Evolutionary conservation across 805 yeast species (phyloP).

Genomic region (Zygoascus flipseniorum): DNA sequence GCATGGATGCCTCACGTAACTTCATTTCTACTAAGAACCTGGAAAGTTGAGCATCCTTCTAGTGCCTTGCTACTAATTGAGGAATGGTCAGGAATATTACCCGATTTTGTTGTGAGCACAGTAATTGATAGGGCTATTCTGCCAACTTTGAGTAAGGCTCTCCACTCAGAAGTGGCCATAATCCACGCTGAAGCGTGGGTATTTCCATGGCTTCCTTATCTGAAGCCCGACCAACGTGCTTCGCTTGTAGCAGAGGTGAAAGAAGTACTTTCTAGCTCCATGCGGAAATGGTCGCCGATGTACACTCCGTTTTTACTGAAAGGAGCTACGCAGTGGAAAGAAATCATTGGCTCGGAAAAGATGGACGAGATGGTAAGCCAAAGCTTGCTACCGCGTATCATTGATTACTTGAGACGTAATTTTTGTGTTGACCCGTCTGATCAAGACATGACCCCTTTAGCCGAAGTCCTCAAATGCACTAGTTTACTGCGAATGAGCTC

Average conservation of each 20-base stretch:
- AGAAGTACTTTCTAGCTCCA: conserved; percentile 16
- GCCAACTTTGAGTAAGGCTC: conserved; percentile 31
- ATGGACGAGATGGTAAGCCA: conserved; percentile 10
- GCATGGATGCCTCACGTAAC: conserved; percentile 32
- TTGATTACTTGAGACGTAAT: conserved; percentile 12
- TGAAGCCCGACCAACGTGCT: conserved; percentile 13
- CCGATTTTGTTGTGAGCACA: conserved; percentile 23
- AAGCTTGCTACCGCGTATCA: conserved; percentile 12
- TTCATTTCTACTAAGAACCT: conserved; percentile 23
- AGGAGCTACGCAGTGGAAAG: conserved; percentile 11
- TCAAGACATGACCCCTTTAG: conserved; percentile 17
- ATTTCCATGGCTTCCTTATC: conserved; percentile 33
- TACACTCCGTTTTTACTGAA: background rate
- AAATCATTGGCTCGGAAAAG: conserved; percentile 10
- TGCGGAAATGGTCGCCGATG: conserved; percentile 10
- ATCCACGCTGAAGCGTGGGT: conserved; percentile 23
- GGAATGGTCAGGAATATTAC: conserved; percentile 35
- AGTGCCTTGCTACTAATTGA: conserved; percentile 33
- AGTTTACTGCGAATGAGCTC: conserved; percentile 13
- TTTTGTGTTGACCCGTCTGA: conserved; percentile 24
- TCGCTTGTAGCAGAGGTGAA: conserved; percentile 20
- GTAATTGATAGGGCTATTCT: conserved; percentile 28
- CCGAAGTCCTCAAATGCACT: conserved; percentile 22
- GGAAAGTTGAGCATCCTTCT: conserved; percentile 35
- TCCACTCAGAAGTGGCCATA: conserved; percentile 19